Base-by-base conservation (phyloP, 2,329 filamentous ascomycete species). In the Curvularia spicifera region DNA sequence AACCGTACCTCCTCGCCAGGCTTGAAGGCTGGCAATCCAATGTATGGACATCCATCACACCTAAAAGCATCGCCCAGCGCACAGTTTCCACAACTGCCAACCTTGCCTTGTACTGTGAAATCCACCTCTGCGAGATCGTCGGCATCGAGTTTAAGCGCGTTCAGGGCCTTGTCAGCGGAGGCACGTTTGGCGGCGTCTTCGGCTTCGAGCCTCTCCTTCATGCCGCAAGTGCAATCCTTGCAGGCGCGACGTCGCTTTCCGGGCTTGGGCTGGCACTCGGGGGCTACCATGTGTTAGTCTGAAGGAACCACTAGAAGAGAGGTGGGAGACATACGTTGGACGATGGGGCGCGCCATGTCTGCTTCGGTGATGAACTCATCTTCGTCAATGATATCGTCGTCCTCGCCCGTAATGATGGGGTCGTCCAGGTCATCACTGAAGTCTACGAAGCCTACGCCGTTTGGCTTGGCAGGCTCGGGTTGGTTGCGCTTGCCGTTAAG, bases 91-190 rank as follows among this genome's bases (percentile, higher is more conserved):
- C 95, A 99, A 18, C 91, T 96, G 53, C 95, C 94, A 5, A 94
- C 91, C 81, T 97, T 98, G 68, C 95, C 95, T 78, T 96, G 85
- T n/a, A 98, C 91, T 0, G 95, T 99, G 74, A 99, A 98, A 78
- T 99, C 95, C 8, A 98, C 84, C 78, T 98, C 94, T 51, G 86
- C 88, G 48, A 99, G 65, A 74, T 99, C 95, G 69, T 91, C 88
- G 0, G 87, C 82, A 49, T 84, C 86, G 51, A 97, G 83, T 78
- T 90, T 91, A 61, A 92, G 81, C 20, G 87, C 83, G 71, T 88
- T 86, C 47, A 91, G 83, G 2, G 80, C 80, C 46, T 81, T 80
- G 71, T 92, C 89, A 31, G 90, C 90, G 22, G 83, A 80, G 7
- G 81, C 79, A 56, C 91, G 85, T 71, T 87, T 88, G 7, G 83